Percentiles rank a stretch among this genome's conserved stretches.
Conservation (phyloP, 164 flowering plant species). For the Euptelea pleiosperma region DNA sequence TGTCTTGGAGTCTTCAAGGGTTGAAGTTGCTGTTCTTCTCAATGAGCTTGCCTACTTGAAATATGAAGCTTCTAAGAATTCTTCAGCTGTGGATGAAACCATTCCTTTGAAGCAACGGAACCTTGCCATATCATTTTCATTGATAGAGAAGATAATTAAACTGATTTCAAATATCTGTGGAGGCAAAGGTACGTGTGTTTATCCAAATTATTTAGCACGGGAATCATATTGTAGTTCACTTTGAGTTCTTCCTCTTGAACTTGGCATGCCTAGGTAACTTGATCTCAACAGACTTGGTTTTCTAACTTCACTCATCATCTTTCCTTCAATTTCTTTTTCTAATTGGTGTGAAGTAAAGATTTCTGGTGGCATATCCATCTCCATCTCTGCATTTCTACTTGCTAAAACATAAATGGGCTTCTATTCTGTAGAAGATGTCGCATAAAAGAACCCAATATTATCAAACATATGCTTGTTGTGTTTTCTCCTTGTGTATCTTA, state of each 20-base stretch:
- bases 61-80: conserved; percentile 60
- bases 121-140: conserved; percentile 62
- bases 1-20: conserved; percentile 83
- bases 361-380: not conserved
- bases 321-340: not conserved
- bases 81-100: conserved; percentile 42
- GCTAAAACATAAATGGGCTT: not conserved
- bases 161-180: conserved; percentile 51
- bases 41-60: conserved; percentile 84
- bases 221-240: not conserved
- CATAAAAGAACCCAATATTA: not conserved
- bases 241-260: not conserved
- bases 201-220: not conserved
- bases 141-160: conserved; percentile 77
- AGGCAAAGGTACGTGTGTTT: conserved; percentile 45
- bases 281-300: not conserved
- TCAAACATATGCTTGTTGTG: conserved; percentile 7
- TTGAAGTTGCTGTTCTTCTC: conserved; percentile 82
- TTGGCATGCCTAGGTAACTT: not conserved
- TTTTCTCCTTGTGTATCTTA: conserved; percentile 6
- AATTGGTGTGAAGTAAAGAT: not conserved
- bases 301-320: not conserved
- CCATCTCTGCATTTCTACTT: not conserved
- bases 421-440: not conserved
- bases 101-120: conserved; percentile 48